A percentile compares a stretch with the other conserved stretches of the same genome.
phyloP scores from a whole-genome alignment of 164 flowering plant species.

The Annona cherimola region DNA sequence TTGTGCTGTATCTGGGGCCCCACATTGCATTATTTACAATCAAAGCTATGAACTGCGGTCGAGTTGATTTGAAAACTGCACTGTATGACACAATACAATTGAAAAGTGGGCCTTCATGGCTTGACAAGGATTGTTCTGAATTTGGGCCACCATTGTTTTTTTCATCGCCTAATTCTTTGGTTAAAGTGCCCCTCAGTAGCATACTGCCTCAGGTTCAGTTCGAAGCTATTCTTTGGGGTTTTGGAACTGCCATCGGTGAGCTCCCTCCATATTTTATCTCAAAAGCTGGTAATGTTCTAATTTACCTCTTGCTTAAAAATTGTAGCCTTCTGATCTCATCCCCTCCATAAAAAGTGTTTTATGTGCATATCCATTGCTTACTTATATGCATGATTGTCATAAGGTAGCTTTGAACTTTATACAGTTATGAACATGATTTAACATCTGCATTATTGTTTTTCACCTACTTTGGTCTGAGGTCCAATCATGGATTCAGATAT shows the following conservation, averaged over 20 bases:
- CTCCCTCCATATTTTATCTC: constrained; percentile 98
- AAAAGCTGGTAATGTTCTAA: constrained; percentile 63
- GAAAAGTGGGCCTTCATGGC: constrained; percentile 83
- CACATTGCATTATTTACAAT: constrained; percentile 86
- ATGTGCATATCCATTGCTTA: no score
- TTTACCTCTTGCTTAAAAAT: not conserved
- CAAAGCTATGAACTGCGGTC: constrained; percentile 85
- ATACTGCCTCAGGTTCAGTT: constrained; percentile 82
- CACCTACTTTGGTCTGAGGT: not conserved
- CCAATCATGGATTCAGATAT: not conserved
- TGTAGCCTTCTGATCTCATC: not conserved
- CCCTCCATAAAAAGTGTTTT: no score
- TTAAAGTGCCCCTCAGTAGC: constrained; percentile 67
- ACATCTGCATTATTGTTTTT: not conserved
- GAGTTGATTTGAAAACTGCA: constrained; percentile 81
- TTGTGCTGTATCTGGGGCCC: constrained; percentile 92
- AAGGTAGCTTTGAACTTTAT: not conserved
- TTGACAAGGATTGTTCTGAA: constrained; percentile 72
- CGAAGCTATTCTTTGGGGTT: constrained; percentile 91
- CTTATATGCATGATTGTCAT: not conserved
- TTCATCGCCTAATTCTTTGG: constrained; percentile 30
- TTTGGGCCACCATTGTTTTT: constrained; percentile 73
- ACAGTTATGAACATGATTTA: not conserved
- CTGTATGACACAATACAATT: constrained; percentile 89
- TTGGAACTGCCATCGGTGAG: constrained; percentile 97